Percentiles rank a stretch among this genome's conserved stretches.
Evolutionary conservation across 352 stramenopile genomes (phyloP).

Genomic region (Globisporangium carolinianum): DNA sequence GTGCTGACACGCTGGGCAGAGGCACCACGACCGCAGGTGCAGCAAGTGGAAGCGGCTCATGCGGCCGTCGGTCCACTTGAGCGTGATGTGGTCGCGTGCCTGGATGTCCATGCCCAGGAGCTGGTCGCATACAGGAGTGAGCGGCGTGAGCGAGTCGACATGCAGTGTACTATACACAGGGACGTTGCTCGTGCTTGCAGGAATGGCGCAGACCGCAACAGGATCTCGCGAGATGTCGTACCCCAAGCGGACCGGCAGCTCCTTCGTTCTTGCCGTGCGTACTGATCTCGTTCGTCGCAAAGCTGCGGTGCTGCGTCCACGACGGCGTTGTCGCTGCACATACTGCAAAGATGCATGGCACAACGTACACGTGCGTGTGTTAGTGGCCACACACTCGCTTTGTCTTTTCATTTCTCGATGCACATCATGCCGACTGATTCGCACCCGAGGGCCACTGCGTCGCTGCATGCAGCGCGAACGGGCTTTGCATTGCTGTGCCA

Average conservation of each 20-base stretch:
- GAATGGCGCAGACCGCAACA: too few species aligned
- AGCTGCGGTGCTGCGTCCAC: slow-evolving; percentile 6
- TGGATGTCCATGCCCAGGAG: slow-evolving; percentile 66
- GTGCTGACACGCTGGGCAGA: slow-evolving; percentile 62
- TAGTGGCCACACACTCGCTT: background rate
- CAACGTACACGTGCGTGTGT: background rate
- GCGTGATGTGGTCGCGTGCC: slow-evolving; percentile 59
- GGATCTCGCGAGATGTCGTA: background rate
- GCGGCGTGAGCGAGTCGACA: too few species aligned
- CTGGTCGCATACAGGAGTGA: slow-evolving; percentile 13
- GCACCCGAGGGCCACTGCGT: background rate
- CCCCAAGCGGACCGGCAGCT: slow-evolving; percentile 1
- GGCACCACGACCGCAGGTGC: slow-evolving; percentile 74
- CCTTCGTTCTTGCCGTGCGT: background rate
- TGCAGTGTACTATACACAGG: too few species aligned
- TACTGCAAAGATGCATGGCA: background rate
- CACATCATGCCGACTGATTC: background rate
- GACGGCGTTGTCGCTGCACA: background rate
- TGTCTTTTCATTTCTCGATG: background rate
- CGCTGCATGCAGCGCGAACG: background rate
- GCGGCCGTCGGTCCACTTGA: slow-evolving; percentile 73
- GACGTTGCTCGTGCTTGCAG: too few species aligned
- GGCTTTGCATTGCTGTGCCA: background rate
- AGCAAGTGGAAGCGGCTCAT: slow-evolving; percentile 66
- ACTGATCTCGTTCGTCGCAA: slow-evolving; percentile 26